Evolutionary conservation across 768 basidiomycete genomes (phyloP).

Genomic region (Hortiboletus campestris): DNA sequence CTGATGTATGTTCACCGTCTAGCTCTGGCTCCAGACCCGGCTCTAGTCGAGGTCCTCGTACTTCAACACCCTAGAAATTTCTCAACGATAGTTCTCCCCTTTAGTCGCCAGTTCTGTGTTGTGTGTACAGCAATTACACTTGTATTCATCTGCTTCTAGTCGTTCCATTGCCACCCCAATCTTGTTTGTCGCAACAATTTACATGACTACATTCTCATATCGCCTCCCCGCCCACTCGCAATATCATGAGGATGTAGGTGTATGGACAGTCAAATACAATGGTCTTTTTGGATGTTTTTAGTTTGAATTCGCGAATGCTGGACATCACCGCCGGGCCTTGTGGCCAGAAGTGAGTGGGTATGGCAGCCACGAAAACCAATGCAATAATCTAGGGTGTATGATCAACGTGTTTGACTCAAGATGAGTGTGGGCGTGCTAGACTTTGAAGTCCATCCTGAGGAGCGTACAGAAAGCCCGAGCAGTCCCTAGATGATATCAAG

Average conservation of each 20-base stretch:
- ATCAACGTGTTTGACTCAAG: not conserved
- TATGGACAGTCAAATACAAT: conserved; percentile 20
- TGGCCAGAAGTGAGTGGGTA: not conserved
- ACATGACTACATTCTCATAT: conserved; percentile 21
- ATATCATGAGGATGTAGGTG: conserved; percentile 15
- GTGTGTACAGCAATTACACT: conserved; percentile 20
- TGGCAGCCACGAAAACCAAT: no score
- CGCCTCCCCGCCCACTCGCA: conserved; percentile 2
- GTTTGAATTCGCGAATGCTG: not conserved
- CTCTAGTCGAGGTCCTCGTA: conserved; percentile 29
- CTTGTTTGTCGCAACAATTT: conserved; percentile 20
- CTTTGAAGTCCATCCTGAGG: not conserved
- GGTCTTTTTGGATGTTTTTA: conserved; percentile 1
- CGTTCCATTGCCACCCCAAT: conserved; percentile 8
- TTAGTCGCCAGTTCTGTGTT: conserved; percentile 6
- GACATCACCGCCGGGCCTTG: not conserved
- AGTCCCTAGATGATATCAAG: not conserved
- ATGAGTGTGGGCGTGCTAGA: not conserved
- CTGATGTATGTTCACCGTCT: not conserved
- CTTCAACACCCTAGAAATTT: conserved; percentile 26
- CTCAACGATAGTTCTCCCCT: not conserved
- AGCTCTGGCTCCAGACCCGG: conserved; percentile 28
- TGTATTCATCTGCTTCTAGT: conserved; percentile 19
- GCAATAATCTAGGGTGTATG: not conserved
- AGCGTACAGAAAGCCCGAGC: not conserved